phyloP scores from a whole-genome alignment of 106 monocot species.

The Amphibolis antarctica region DNA sequence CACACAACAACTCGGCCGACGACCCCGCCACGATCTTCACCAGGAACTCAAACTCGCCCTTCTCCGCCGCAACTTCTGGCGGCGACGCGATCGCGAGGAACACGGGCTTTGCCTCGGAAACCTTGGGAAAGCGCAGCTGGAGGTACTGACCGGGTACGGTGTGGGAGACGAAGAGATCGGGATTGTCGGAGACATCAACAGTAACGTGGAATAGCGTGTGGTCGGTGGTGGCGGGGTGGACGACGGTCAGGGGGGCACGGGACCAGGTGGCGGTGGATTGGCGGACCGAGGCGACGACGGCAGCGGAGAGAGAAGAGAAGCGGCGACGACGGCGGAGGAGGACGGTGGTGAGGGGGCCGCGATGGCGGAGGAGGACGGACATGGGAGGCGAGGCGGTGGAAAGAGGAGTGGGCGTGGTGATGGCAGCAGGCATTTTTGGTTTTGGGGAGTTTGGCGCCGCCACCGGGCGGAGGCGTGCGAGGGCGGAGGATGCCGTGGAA shows the following conservation, averaged over 20 bases:
- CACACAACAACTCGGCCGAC: slow-evolving; percentile 42
- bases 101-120: slow-evolving; percentile 23
- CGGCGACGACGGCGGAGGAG: slow-evolving; percentile 18
- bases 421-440: too few species aligned
- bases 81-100: slow-evolving; percentile 79
- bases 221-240: slow-evolving; percentile 58
- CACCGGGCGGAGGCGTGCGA: too few species aligned
- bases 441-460: too few species aligned
- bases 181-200: slow-evolving; percentile 45
- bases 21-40: slow-evolving; percentile 57
- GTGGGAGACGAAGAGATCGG: slow-evolving; percentile 40
- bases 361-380: slow-evolving; percentile 5
- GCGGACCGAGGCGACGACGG: slow-evolving; percentile 31
- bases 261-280: slow-evolving; percentile 42
- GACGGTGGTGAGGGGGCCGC: slow-evolving; percentile 8
- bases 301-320: slow-evolving; percentile 19
- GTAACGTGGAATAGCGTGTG: slow-evolving; percentile 57
- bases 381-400: slow-evolving; percentile 1
- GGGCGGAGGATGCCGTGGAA: too few species aligned
- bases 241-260: slow-evolving; percentile 31
- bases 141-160: slow-evolving; percentile 67
- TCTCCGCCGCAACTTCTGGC: slow-evolving; percentile 17
- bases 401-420: not conserved
- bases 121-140: slow-evolving; percentile 48
- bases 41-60: slow-evolving; percentile 45